Percentiles rank a stretch among this genome's conserved stretches.
Evolutionary conservation across 2,329 filamentous ascomycete species (phyloP).

Genomic region (Microdochium paspali): DNA sequence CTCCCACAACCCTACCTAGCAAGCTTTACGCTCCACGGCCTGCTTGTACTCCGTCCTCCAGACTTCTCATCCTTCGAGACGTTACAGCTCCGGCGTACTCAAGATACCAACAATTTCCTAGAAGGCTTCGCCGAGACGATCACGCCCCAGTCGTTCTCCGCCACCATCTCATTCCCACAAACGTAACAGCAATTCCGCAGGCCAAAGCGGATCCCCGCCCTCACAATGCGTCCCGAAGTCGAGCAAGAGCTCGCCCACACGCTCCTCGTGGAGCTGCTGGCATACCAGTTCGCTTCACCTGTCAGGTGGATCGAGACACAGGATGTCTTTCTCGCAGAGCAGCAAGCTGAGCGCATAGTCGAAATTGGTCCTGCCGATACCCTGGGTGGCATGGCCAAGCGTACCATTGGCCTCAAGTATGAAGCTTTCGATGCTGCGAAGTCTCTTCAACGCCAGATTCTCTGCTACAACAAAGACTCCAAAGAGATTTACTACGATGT

Average conservation of each 20-base stretch:
- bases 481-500: slow-evolving; percentile 99
- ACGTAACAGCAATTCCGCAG: background rate
- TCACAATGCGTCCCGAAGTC: slow-evolving; percentile 89
- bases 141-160: background rate
- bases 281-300: slow-evolving; percentile 97
- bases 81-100: too few relatives aligned
- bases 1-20: background rate
- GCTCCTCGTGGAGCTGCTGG: slow-evolving; percentile 93
- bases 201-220: slow-evolving; percentile 3
- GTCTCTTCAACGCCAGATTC: slow-evolving; percentile 91
- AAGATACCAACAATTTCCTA: too few relatives aligned
- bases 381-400: slow-evolving; percentile 92
- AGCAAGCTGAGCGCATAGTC: slow-evolving; percentile 92
- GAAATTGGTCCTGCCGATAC: slow-evolving; percentile 97
- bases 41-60: background rate
- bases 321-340: slow-evolving; percentile 97
- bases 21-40: background rate
- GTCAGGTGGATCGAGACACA: slow-evolving; percentile 99
- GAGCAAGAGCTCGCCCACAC: slow-evolving; percentile 99
- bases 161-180: background rate
- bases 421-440: slow-evolving; percentile 97
- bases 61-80: background rate
- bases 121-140: background rate
- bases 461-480: slow-evolving; percentile 98
- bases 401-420: slow-evolving; percentile 92